Evolutionary conservation across 73 alveolate species (phyloP).

Genomic region (Tetrahymena elliotti): DNA sequence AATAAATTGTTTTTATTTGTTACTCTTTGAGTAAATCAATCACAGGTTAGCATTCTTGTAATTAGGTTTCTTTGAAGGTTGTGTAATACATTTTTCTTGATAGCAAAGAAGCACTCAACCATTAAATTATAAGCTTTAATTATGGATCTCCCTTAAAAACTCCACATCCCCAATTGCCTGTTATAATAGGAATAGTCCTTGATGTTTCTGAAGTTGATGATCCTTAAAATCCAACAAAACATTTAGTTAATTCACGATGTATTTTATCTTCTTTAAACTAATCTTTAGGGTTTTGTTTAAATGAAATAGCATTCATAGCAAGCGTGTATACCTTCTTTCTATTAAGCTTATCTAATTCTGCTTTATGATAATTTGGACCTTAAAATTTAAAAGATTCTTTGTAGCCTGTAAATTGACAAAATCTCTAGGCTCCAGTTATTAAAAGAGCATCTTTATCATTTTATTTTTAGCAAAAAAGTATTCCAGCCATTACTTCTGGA

Average conservation of each 20-base stretch:
- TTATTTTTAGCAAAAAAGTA: slow-evolving; percentile 68
- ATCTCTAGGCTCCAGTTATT: slow-evolving; percentile 66
- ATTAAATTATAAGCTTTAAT: slow-evolving; percentile 67
- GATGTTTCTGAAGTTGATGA: neutral
- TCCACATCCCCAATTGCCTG: slow-evolving; percentile 99
- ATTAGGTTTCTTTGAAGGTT: slow-evolving; percentile 18
- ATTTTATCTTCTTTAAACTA: neutral
- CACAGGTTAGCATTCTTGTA: neutral
- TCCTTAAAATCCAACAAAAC: slow-evolving; percentile 35
- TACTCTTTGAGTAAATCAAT: neutral
- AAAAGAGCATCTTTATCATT: slow-evolving; percentile 78
- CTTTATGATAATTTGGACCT: slow-evolving; percentile 35
- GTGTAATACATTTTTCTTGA: slow-evolving; percentile 25
- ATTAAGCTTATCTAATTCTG: slow-evolving; percentile 2
- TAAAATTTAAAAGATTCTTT: slow-evolving; percentile 44
- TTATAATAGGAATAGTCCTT: slow-evolving; percentile 18
- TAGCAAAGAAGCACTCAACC: slow-evolving; percentile 72
- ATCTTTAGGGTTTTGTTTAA: neutral
- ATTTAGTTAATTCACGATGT: slow-evolving; percentile 34
- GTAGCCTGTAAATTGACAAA: slow-evolving; percentile 68
- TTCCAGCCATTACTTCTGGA: slow-evolving; percentile 70
- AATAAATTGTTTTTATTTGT: neutral
- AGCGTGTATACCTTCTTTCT: slow-evolving; percentile 6
- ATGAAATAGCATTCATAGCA: slow-evolving; percentile 42
- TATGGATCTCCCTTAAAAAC: slow-evolving; percentile 83